phyloP scores from a whole-genome alignment of 495 filamentous ascomycete genomes.

The Penicillium ochrochloron region DNA sequence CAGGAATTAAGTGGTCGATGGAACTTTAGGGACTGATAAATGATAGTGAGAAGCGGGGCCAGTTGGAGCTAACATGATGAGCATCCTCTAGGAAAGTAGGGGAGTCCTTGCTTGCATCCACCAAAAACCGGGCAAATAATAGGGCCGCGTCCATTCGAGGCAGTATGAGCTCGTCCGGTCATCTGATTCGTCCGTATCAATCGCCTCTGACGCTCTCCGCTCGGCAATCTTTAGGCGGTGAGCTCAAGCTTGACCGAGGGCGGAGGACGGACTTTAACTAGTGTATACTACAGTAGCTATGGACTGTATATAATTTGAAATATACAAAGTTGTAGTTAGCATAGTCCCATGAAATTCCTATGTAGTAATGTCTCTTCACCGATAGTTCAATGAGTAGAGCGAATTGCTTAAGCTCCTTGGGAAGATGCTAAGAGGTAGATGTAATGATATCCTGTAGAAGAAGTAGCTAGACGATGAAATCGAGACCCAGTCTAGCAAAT shows the following conservation, averaged over 20 bases:
- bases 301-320: not conserved
- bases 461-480: not conserved
- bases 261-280: not conserved
- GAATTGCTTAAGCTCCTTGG: not conserved
- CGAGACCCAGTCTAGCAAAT: not conserved
- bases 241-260: not conserved
- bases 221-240: constrained; percentile 32
- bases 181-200: constrained; percentile 12
- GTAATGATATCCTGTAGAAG: not conserved
- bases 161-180: not conserved
- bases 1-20: constrained; percentile 8
- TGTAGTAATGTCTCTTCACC: not conserved
- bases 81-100: not conserved
- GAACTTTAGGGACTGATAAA: constrained; percentile 12
- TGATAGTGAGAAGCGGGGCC: constrained; percentile 18
- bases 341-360: no score
- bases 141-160: not conserved
- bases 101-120: constrained; percentile 5
- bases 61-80: constrained; percentile 2
- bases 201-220: not conserved
- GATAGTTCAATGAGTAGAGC: not conserved
- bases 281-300: not conserved
- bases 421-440: not conserved
- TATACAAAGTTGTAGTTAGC: no score
- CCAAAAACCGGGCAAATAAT: not conserved